Conservation (phyloP, 306 rosid species). For the Cucumis hystrix region DNA sequence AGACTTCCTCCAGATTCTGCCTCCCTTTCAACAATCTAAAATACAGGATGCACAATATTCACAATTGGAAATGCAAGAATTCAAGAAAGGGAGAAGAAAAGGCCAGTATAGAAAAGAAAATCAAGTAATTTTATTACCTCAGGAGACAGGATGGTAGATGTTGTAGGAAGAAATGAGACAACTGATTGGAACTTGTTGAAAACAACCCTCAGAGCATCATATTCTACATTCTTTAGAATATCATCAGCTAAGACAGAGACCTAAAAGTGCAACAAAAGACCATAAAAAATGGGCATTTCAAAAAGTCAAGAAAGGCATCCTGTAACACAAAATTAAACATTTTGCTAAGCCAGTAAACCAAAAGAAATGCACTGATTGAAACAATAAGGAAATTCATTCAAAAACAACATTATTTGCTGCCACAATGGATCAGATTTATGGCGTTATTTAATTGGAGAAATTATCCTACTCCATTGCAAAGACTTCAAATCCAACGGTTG, state of each 20-base stretch:
- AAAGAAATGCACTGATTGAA: not conserved
- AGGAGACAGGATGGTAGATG: constrained; percentile 70
- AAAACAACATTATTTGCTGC: not conserved
- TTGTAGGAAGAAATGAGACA: constrained; percentile 62
- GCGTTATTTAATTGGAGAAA: not conserved
- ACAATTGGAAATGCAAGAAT: not conserved
- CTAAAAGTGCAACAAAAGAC: constrained; percentile 30
- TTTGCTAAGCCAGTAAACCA: not conserved
- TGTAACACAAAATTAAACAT: not conserved
- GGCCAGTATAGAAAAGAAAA: not conserved
- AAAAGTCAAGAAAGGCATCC: not conserved
- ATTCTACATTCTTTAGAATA: constrained; percentile 85
- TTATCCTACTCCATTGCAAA: not conserved
- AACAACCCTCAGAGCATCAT: constrained; percentile 67
- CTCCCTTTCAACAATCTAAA: constrained; percentile 72
- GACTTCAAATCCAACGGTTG: not conserved
- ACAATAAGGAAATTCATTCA: not conserved
- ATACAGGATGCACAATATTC: constrained; percentile 8
- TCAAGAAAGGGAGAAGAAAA: not conserved
- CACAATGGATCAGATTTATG: not conserved
- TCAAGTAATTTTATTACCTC: constrained; percentile 40
- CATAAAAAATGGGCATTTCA: not conserved
- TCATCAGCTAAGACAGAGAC: constrained; percentile 92
- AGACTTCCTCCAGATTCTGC: constrained; percentile 77
- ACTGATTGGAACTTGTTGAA: constrained; percentile 86